Conservation (phyloP, 2,329 filamentous ascomycete species). For the Delphinella strobiligena region DNA sequence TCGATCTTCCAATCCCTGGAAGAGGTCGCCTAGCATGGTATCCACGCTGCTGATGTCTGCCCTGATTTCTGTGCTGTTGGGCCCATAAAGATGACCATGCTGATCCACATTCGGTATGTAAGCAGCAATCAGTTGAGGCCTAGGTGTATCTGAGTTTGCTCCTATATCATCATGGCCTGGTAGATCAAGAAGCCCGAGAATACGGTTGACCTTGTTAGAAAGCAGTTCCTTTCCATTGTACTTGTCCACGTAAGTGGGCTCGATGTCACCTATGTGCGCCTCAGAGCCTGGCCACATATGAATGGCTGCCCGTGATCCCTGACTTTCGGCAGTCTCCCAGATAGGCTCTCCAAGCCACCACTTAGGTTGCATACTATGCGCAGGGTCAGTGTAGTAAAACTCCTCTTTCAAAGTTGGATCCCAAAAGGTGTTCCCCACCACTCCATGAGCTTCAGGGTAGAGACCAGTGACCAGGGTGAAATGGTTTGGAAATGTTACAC, state of each 20-base stretch:
- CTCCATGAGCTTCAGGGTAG: slow-evolving; percentile 83
- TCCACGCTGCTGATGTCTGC: slow-evolving; percentile 70
- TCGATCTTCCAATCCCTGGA: slow-evolving; percentile 62
- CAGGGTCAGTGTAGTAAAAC: slow-evolving; percentile 77
- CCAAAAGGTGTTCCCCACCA: slow-evolving; percentile 93
- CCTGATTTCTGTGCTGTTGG: slow-evolving; percentile 86
- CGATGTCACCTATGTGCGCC: slow-evolving; percentile 62
- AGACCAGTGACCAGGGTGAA: slow-evolving; percentile 87
- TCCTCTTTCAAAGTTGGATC: slow-evolving; percentile 64
- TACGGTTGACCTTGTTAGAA: slow-evolving; percentile 61
- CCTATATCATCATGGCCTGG: slow-evolving; percentile 54
- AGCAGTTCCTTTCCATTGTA: slow-evolving; percentile 71
- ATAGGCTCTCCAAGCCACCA: slow-evolving; percentile 96
- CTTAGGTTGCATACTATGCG: slow-evolving; percentile 64
- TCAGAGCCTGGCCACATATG: slow-evolving; percentile 99
- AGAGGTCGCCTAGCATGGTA: slow-evolving; percentile 64
- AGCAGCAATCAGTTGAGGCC: slow-evolving; percentile 83
- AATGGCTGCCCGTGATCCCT: slow-evolving; percentile 66
- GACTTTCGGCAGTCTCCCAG: slow-evolving; percentile 83
- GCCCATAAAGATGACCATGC: slow-evolving; percentile 78
- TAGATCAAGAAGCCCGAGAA: slow-evolving; percentile 74
- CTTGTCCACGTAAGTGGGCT: slow-evolving; percentile 71
- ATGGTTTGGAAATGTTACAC: slow-evolving; percentile 90
- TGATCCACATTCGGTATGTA: slow-evolving; percentile 90
- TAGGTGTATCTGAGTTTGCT: slow-evolving; percentile 33